These are phyloP conservation scores for Uronychia setigera DNA, from an alignment of 73 alveolate species.

Conservation along the genomic window DNA sequence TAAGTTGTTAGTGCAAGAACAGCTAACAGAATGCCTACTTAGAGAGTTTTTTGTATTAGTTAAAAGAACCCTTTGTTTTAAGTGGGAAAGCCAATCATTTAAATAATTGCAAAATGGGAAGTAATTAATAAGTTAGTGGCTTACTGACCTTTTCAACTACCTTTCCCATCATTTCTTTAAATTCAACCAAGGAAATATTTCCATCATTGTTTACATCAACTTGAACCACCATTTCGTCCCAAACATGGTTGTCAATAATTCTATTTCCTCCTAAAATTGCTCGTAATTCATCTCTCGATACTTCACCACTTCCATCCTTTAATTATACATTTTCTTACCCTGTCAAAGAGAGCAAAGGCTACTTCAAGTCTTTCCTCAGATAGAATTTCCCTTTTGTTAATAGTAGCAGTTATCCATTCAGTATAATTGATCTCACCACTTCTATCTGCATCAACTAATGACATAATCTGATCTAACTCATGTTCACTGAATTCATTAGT, in stretches of 20 bases:
- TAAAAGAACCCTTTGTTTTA: too few species aligned
- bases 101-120: too few species aligned
- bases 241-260: slow-evolving; percentile 62
- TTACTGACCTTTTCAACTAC: too few species aligned
- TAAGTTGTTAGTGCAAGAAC: too few species aligned
- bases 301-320: slow-evolving; percentile 79
- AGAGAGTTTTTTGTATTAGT: too few species aligned
- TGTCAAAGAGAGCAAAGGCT: slow-evolving; percentile 68
- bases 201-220: slow-evolving; percentile 85
- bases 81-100: too few species aligned
- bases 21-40: too few species aligned
- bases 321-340: too few species aligned
- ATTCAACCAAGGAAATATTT: slow-evolving; percentile 75
- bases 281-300: slow-evolving; percentile 77
- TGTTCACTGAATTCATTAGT: slow-evolving; percentile 43
- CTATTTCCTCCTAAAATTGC: slow-evolving; percentile 66
- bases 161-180: slow-evolving; percentile 71
- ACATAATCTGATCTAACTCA: slow-evolving; percentile 48
- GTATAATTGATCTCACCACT: slow-evolving; percentile 69
- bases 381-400: slow-evolving; percentile 43
- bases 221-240: slow-evolving; percentile 77
- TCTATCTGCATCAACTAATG: slow-evolving; percentile 58
- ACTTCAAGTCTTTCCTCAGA: slow-evolving; percentile 51
- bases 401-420: slow-evolving; percentile 71
- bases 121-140: too few species aligned